Percentiles rank a stretch among this genome's conserved stretches.
phyloP scores from a whole-genome alignment of 2,329 filamentous ascomycete genomes.

The Arthrobotrys pseudoclavata region DNA sequence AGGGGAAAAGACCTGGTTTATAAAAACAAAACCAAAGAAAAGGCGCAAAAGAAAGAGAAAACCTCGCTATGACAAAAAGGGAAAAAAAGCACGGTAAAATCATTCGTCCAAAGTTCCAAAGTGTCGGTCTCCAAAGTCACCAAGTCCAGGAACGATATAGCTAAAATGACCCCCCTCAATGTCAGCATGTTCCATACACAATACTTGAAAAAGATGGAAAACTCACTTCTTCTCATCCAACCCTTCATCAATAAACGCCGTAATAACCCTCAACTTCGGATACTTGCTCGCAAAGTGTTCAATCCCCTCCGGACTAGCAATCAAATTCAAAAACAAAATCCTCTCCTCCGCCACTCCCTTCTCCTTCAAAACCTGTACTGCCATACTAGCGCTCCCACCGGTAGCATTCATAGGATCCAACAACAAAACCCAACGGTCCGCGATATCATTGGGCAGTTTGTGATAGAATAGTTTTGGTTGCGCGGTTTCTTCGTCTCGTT shows the following conservation, averaged over 20 bases:
- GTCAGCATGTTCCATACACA: slow-evolving; percentile 60
- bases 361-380: slow-evolving; percentile 89
- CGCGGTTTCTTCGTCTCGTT: slow-evolving; percentile 94
- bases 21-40: neutral
- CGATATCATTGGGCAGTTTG: slow-evolving; percentile 94
- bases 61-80: slow-evolving; percentile 5
- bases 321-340: slow-evolving; percentile 95
- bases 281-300: slow-evolving; percentile 89
- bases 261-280: slow-evolving; percentile 90
- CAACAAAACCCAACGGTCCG: slow-evolving; percentile 90
- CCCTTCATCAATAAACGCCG: slow-evolving; percentile 96
- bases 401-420: slow-evolving; percentile 99
- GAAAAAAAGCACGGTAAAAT: neutral
- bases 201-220: neutral
- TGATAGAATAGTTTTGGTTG: slow-evolving; percentile 96
- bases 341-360: slow-evolving; percentile 93
- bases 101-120: slow-evolving; percentile 76
- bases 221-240: slow-evolving; percentile 96
- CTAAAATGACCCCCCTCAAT: slow-evolving; percentile 70
- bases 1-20: neutral
- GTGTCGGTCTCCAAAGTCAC: slow-evolving; percentile 95
- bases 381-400: slow-evolving; percentile 95
- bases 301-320: slow-evolving; percentile 95
- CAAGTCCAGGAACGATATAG: slow-evolving; percentile 93
- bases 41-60: neutral